Percentiles rank a stretch among this genome's conserved stretches.
phyloP scores from a whole-genome alignment of 495 filamentous ascomycete species.

The Trichoderma erinaceum region DNA sequence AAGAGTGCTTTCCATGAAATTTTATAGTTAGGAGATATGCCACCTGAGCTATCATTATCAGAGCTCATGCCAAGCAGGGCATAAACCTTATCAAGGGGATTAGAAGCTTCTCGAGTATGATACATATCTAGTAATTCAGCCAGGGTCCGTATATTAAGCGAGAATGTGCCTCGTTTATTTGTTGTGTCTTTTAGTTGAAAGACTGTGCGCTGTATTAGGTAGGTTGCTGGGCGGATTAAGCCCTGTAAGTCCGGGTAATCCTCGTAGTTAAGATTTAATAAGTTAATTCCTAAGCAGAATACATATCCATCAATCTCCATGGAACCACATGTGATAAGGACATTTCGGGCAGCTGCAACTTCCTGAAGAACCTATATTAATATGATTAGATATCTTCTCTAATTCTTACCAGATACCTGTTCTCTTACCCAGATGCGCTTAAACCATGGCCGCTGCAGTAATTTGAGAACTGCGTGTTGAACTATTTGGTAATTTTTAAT shows the following conservation, averaged over 20 bases:
- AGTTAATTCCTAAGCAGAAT: neutral
- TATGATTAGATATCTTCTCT: conserved; percentile 5
- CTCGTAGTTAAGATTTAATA: neutral
- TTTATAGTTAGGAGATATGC: neutral
- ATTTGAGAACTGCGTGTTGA: neutral
- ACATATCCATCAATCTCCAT: conserved; percentile 26
- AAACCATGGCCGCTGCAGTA: neutral
- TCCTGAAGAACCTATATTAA: conserved; percentile 30
- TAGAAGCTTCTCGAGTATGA: conserved; percentile 27
- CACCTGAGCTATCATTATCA: neutral
- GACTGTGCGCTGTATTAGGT: neutral
- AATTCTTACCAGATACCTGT: neutral
- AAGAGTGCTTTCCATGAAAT: neutral
- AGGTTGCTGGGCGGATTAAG: neutral
- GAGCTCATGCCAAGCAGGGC: conserved; percentile 31
- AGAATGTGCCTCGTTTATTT: neutral
- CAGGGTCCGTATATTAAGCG: conserved; percentile 16
- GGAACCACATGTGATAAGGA: conserved; percentile 26
- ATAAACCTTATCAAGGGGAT: conserved; percentile 31
- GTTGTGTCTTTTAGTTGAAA: neutral
- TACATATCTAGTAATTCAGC: conserved; percentile 33
- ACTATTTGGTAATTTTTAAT: neutral
- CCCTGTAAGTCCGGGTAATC: neutral
- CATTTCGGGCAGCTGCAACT: conserved; percentile 26
- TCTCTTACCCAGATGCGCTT: neutral